Percentiles rank a stretch among this genome's conserved stretches.
phyloP scores from a whole-genome alignment of 306 rosid genomes.

The Crataegus laevigata region DNA sequence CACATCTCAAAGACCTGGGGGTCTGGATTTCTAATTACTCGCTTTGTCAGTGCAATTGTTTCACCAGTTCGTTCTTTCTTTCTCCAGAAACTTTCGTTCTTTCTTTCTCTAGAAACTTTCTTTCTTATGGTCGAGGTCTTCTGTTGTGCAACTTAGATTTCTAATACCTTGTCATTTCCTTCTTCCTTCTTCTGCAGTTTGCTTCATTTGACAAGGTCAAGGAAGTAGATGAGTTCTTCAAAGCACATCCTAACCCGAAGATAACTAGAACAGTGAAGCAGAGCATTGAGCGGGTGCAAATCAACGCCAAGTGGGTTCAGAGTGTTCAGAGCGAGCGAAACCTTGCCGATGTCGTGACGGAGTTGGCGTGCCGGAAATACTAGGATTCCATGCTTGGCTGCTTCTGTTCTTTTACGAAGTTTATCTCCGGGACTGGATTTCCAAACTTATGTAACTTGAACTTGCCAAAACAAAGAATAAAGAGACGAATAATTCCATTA shows the following conservation, averaged over 20 bases:
- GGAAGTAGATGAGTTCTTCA: constrained; percentile 81
- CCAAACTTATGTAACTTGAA: neutral
- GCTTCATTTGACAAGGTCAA: constrained; percentile 70
- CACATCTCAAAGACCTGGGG: constrained; percentile 52
- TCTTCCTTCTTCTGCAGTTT: constrained; percentile 41
- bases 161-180: neutral
- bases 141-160: neutral
- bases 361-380: constrained; percentile 43
- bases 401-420: neutral
- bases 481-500: neutral
- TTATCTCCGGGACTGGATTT: neutral
- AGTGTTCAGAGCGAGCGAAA: constrained; percentile 42
- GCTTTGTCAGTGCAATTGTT: constrained; percentile 54
- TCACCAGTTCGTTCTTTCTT: constrained; percentile 54
- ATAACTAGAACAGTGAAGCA: constrained; percentile 80
- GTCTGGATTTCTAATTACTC: constrained; percentile 63
- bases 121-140: neutral
- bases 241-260: constrained; percentile 30
- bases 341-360: constrained; percentile 39
- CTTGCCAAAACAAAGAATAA: neutral
- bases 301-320: constrained; percentile 74
- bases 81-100: constrained; percentile 2
- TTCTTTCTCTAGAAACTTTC: too few species aligned
- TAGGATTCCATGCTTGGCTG: neutral
- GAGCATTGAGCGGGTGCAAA: constrained; percentile 72